Base-by-base conservation (phyloP, 225 moss, liverwort and hornwort genomes). In the Straminergon stramineum region DNA sequence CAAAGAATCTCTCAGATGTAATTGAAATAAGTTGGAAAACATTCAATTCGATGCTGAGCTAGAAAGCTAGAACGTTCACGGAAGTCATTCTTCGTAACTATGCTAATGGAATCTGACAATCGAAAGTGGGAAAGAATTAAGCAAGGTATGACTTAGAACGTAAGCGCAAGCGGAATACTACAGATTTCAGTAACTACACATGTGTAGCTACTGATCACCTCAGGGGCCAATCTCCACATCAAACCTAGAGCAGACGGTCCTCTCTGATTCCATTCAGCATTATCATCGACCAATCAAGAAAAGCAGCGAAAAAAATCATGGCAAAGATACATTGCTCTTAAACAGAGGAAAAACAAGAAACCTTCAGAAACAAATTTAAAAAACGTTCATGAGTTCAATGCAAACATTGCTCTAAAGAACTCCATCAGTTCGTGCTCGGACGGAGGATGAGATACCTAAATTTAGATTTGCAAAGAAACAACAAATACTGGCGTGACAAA, bases 141-240 rank as follows among this genome's bases (percentile, higher is more conserved):
- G 15, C 28, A 75, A 63, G 63, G n/a, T 41, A 48, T 35, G 37
- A 75, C 35, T 48, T 35, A 61, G 41, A 69, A n/a, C 12, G 31
- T 23, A 45, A 60, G 30, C 16, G 26, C 35, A 27, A 61, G 75
- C 35, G 61, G 18, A 61, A 27, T 75, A 85, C 94, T 90, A 66
- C 93, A 90, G 86, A 95, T 85, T 96, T 97, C 94, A 27, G 48
- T 75, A 23, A 17, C 23, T 85, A 43, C 41, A 78, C 53, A 39
- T 77, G 53, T 37, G n/a, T 11, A 78, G 64, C 10, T 48, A 48
- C 30, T 65, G 52, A n/a, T 22, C 53, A 48, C 39, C 77, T 64
- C 39, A 23, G 23, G 32, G 28, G 21, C 13, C 35, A 65, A 88
- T 55, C 65, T 83, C 71, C 23, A 56, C 13, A 65, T 24, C 43